These are phyloP conservation scores for Guadua angustifolia DNA, from an alignment of 176 grass and related monocot genomes.

Conservation along the genomic window DNA sequence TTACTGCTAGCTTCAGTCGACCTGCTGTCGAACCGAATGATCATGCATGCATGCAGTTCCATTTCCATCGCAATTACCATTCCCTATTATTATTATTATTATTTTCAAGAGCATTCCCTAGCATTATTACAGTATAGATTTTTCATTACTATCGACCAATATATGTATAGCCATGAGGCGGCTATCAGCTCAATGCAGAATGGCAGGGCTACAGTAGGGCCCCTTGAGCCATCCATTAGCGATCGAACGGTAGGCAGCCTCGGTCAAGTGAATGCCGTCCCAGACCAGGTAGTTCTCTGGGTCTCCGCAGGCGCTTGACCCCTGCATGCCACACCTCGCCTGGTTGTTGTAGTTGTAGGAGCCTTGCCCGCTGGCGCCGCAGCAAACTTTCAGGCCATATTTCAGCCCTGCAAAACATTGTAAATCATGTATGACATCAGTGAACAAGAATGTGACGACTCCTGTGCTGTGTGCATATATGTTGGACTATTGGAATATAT, in stretches of 20 bases:
- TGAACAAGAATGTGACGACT: neutral
- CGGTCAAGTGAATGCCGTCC: slow-evolving; percentile 82
- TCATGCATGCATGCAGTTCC: neutral
- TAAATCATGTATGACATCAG: neutral
- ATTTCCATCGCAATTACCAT: neutral
- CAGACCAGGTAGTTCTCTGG: slow-evolving; percentile 66
- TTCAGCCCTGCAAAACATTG: slow-evolving; percentile 41
- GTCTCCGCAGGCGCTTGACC: slow-evolving; percentile 51
- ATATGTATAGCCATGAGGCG: neutral
- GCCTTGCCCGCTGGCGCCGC: slow-evolving; percentile 58
- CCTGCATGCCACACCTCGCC: slow-evolving; percentile 54
- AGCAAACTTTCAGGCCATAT: slow-evolving; percentile 66
- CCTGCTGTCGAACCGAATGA: no score
- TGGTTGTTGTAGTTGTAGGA: slow-evolving; percentile 73
- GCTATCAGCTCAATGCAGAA: slow-evolving; percentile 32
- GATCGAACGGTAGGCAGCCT: slow-evolving; percentile 63
- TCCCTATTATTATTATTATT: neutral
- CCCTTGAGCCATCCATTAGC: slow-evolving; percentile 64
- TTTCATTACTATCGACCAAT: no score
- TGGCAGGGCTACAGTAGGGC: slow-evolving; percentile 53
- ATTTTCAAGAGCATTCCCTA: neutral
- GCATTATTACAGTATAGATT: neutral
- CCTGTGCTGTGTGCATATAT: neutral
- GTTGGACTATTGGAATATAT: neutral
- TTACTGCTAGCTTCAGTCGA: no score